Conservation (phyloP, 169 alveolate genomes). For the Eimeria falciformis region DNA sequence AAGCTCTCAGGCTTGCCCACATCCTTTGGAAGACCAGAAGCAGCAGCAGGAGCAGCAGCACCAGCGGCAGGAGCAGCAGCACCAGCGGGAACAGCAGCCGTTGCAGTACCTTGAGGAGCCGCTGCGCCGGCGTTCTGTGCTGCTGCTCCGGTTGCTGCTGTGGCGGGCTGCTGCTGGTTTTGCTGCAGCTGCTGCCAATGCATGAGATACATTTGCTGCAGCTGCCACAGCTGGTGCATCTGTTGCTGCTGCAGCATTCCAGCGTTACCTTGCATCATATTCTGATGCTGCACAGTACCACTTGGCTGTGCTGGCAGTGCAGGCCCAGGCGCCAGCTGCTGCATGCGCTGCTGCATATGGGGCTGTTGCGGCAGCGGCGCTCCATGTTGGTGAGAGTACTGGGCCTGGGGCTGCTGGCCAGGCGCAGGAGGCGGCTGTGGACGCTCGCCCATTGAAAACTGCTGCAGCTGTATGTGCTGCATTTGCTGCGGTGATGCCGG, state of each 20-base stretch:
- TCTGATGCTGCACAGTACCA: too few relatives aligned
- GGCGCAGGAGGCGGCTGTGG: neutral
- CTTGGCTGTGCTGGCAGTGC: neutral
- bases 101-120: too few relatives aligned
- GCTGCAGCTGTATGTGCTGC: neutral
- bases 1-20: slow-evolving; percentile 68
- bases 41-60: neutral
- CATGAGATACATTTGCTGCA: neutral
- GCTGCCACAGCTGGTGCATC: neutral
- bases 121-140: too few relatives aligned
- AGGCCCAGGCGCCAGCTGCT: slow-evolving; percentile 9
- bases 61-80: slow-evolving; percentile 3
- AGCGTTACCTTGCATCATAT: neutral
- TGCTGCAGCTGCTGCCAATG: slow-evolving; percentile 1
- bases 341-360: slow-evolving; percentile 24
- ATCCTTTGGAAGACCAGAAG: neutral
- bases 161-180: neutral
- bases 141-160: slow-evolving; percentile 14
- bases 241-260: slow-evolving; percentile 1
- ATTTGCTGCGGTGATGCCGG: neutral
- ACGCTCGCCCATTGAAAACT: neutral
- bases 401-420: neutral
- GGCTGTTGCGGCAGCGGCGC: slow-evolving; percentile 17
- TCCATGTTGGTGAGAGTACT: neutral
- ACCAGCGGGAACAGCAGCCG: neutral